Evolutionary conservation across 1,284 basidiomycete species (phyloP).

Genomic region (Mycena sp.): DNA sequence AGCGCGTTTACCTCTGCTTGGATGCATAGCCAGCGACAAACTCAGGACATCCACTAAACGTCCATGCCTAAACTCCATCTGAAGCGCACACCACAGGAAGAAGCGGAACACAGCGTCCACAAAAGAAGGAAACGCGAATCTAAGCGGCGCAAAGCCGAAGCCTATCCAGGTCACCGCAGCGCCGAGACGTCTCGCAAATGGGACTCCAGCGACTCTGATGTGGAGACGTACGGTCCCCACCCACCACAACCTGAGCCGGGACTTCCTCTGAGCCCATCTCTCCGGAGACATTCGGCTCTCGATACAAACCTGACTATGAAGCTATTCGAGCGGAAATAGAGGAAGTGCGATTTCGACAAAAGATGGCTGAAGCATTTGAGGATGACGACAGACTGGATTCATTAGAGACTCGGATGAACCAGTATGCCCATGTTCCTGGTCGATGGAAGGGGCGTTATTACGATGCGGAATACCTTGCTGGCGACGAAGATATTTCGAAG

Average conservation of each 20-base stretch:
- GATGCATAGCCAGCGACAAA: neutral
- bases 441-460: conserved; percentile 46
- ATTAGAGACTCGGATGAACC: conserved; percentile 69
- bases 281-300: conserved; percentile 10
- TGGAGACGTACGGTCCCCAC: conserved; percentile 29
- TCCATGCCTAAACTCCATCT: conserved; percentile 71
- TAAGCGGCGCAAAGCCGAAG: conserved; percentile 30
- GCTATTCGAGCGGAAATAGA: conserved; percentile 63
- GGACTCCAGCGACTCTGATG: conserved; percentile 52
- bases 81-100: conserved; percentile 76
- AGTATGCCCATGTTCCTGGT: conserved; percentile 72
- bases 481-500: conserved; percentile 51
- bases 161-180: conserved; percentile 34
- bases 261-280: conserved; percentile 9
- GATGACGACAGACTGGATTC: conserved; percentile 75
- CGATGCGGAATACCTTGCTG: conserved; percentile 39
- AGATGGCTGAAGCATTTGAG: conserved; percentile 72
- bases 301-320: conserved; percentile 57
- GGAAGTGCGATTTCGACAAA: conserved; percentile 72
- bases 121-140: conserved; percentile 56
- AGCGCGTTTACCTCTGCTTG: neutral
- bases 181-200: conserved; percentile 41
- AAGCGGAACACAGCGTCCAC: conserved; percentile 59
- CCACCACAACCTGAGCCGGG: conserved; percentile 17
- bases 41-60: neutral